Conservation (phyloP, 1,139 yeast genomes). For the Protomyces inouyei region DNA sequence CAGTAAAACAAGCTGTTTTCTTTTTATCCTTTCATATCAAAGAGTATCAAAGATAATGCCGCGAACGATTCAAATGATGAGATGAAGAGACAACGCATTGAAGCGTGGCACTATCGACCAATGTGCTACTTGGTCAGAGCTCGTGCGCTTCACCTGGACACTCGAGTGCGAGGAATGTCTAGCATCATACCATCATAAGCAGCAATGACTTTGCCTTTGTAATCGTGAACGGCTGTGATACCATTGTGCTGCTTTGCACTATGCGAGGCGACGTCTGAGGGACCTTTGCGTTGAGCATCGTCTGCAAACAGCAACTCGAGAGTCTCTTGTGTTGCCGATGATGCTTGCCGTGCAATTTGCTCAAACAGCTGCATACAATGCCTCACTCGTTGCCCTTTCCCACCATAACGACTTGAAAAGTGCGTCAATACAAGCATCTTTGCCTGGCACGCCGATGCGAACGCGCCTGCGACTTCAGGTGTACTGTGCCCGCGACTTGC, state of each 20-base stretch:
- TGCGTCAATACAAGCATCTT: constrained; percentile 12
- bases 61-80: no score
- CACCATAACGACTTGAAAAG: constrained; percentile 26
- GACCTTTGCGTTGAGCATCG: not conserved
- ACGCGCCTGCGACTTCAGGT: constrained; percentile 26
- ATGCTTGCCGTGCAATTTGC: constrained; percentile 10
- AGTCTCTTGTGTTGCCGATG: constrained; percentile 2
- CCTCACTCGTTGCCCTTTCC: not conserved
- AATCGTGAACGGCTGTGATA: not conserved
- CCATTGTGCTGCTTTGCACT: not conserved
- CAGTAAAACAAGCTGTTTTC: no score
- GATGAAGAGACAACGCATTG: no score
- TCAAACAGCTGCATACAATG: constrained; percentile 14
- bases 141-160: no score
- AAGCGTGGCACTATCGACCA: no score
- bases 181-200: constrained; percentile 22
- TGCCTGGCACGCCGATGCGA: constrained; percentile 4
- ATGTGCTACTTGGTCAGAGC: no score
- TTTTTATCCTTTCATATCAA: no score
- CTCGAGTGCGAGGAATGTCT: constrained; percentile 7
- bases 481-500: constrained; percentile 23
- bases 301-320: constrained; percentile 2
- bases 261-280: no score
- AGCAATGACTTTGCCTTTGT: constrained; percentile 2
- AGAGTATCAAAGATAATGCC: no score